Conservation (phyloP, 306 rosid species). For the Luffa aegyptiaca region DNA sequence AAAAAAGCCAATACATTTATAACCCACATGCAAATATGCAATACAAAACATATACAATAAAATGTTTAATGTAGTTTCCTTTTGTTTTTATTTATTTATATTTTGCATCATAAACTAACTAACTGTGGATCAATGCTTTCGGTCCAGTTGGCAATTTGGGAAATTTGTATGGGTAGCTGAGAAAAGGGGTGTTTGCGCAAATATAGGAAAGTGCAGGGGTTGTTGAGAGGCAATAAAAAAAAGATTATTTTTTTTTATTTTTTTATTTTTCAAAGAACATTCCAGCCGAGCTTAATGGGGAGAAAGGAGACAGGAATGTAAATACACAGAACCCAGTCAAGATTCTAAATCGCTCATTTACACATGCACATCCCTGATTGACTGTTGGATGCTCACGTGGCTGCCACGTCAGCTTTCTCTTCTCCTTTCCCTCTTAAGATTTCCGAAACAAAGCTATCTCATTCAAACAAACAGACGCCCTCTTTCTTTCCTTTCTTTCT, state of each 20-base stretch:
- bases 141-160: not conserved
- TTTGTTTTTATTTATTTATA: not conserved
- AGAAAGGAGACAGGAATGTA: constrained; percentile 10
- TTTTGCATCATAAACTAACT: not conserved
- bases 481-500: constrained; percentile 11
- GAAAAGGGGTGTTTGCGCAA: not conserved
- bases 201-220: not conserved
- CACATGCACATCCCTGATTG: constrained; percentile 57
- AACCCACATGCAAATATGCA: not conserved
- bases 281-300: constrained; percentile 25
- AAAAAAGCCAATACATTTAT: not conserved
- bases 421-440: not conserved
- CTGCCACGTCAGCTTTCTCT: constrained; percentile 23
- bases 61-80: not conserved
- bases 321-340: constrained; percentile 28
- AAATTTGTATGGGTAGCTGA: not conserved
- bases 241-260: too few species aligned
- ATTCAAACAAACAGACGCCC: constrained; percentile 13
- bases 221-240: not conserved
- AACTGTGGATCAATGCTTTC: not conserved
- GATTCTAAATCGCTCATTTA: constrained; percentile 16
- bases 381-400: constrained; percentile 39
- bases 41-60: too few species aligned
- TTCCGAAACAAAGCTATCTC: constrained; percentile 16
- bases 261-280: too few species aligned